These are phyloP conservation scores for Spencermartinsiella europaea DNA, from an alignment of 805 yeast species.

Conservation along the genomic window DNA sequence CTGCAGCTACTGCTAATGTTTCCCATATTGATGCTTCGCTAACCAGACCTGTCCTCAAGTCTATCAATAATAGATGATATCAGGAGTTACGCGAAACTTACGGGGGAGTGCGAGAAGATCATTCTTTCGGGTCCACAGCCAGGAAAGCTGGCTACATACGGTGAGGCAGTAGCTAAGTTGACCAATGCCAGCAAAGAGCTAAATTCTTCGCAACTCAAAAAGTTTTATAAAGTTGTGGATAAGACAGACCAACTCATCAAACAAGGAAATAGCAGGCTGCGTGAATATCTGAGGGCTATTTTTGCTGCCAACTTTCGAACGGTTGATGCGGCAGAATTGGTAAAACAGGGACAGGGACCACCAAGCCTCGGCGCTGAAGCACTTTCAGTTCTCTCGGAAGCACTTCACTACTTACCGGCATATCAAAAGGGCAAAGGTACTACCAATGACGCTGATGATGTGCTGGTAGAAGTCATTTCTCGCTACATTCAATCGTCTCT, in stretches of 20 bases:
- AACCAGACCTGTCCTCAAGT: slow-evolving; percentile 22
- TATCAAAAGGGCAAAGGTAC: slow-evolving; percentile 1
- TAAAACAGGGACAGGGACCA: slow-evolving; percentile 36
- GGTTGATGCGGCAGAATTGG: slow-evolving; percentile 41
- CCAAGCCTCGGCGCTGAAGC: neutral
- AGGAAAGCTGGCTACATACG: slow-evolving; percentile 17
- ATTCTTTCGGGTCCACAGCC: slow-evolving; percentile 22
- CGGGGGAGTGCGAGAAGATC: slow-evolving; percentile 38
- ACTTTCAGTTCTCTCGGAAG: neutral
- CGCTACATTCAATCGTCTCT: slow-evolving; percentile 19
- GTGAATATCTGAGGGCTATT: slow-evolving; percentile 44
- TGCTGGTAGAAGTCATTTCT: slow-evolving; percentile 18
- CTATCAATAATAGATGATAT: slow-evolving; percentile 27
- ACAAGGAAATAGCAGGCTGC: slow-evolving; percentile 52
- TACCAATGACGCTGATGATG: slow-evolving; percentile 25
- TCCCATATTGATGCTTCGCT: slow-evolving; percentile 23
- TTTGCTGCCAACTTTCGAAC: slow-evolving; percentile 38
- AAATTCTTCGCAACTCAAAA: slow-evolving; percentile 21
- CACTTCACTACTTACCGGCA: neutral
- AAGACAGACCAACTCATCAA: slow-evolving; percentile 49
- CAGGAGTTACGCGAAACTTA: slow-evolving; percentile 39
- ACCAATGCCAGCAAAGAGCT: slow-evolving; percentile 23
- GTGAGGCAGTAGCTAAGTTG: slow-evolving; percentile 23
- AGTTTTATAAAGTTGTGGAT: slow-evolving; percentile 60
- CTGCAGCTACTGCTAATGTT: slow-evolving; percentile 33